These are phyloP conservation scores for Clitocybe nebularis DNA, from an alignment of 1,284 basidiomycete genomes.

Conservation along the genomic window DNA sequence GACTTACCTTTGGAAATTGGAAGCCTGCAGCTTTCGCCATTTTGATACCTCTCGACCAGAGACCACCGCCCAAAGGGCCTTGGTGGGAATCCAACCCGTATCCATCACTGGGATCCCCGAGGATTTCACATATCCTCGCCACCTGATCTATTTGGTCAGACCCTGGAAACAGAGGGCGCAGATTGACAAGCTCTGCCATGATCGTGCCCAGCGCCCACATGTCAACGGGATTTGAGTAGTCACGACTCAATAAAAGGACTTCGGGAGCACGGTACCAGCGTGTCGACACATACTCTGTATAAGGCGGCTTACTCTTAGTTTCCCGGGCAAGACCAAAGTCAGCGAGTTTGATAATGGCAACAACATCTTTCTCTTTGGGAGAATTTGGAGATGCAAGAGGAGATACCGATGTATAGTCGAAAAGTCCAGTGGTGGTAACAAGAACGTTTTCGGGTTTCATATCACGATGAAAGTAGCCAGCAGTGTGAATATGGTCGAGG, in stretches of 20 bases:
- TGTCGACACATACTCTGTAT: conserved; percentile 98
- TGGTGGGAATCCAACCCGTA: conserved; percentile 78
- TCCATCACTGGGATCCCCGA: conserved; percentile 88
- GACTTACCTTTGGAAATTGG: conserved; percentile 78
- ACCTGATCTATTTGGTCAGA: conserved; percentile 93
- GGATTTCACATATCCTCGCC: conserved; percentile 81
- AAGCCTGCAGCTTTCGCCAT: conserved; percentile 89
- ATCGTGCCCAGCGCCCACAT: conserved; percentile 99
- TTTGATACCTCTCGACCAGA: conserved; percentile 82
- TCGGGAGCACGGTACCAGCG: conserved; percentile 99
- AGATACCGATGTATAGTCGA: conserved; percentile 85
- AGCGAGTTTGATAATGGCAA: conserved; percentile 96
- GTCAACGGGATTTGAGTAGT: conserved; percentile 96
- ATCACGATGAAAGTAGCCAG: conserved; percentile 98
- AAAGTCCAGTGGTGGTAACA: conserved; percentile 97
- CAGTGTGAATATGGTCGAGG: conserved; percentile 87
- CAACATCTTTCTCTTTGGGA: conserved; percentile 86
- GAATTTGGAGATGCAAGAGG: conserved; percentile 54
- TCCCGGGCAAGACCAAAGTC: conserved; percentile 98
- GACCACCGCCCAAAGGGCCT: conserved; percentile 78
- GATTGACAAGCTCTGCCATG: conserved; percentile 93
- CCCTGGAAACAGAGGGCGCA: conserved; percentile 98
- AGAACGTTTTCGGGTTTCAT: conserved; percentile 99
- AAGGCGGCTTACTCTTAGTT: conserved; percentile 86
- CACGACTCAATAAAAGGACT: conserved; percentile 85